Base-by-base conservation (phyloP, 1,284 basidiomycete genomes). In the Golubevia pallescens region DNA sequence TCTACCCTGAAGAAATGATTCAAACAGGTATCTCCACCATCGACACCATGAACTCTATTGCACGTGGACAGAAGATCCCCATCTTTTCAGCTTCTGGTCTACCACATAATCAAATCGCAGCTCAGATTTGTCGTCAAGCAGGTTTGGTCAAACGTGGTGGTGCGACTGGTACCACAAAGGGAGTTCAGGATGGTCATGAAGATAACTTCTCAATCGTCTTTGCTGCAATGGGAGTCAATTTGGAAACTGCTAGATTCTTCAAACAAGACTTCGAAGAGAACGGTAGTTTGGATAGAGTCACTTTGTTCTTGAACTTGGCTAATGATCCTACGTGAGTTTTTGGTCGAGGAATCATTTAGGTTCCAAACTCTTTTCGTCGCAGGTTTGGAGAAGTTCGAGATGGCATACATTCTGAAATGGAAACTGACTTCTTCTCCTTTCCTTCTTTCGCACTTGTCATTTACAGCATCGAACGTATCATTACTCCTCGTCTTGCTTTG, bases 1-100 rank as follows among this genome's bases (percentile, higher is more conserved):
- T 98, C 87, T 99, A 99, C 88, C 97, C 97, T 71, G 97, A 99
- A 87, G 96, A 99, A 88, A 99, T 99, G 97, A 99, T 99, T 77
- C 97, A 99, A 87, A 99, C 97, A 20, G 97, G 97, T 88, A 99
- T 99, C 86, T 98, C 96, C 52, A 99, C 97, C 42, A 85, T 85
- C 65, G 82, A 85, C 65, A 75, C 72, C 24, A 87, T 87, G 81
- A 97, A 99, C 88, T 97, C 96, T 70, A 99, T 99, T 86, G 97
- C 97, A 66, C 94, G 97, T 89, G 97, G 97, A 57, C 97, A 99
- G 87, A 99, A 99, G 90, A 99, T 99, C 74, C 97, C 97, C 70
- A 99, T 99, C 87, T 99, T 99, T 90, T 98, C 95, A 67, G 97
- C 97, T 57, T 94, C 97, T 67, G 96, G 97, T 90, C 89, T 99